These are phyloP conservation scores for Pichia sp. DNA, from an alignment of 1,139 yeast genomes.

Conservation along the genomic window DNA sequence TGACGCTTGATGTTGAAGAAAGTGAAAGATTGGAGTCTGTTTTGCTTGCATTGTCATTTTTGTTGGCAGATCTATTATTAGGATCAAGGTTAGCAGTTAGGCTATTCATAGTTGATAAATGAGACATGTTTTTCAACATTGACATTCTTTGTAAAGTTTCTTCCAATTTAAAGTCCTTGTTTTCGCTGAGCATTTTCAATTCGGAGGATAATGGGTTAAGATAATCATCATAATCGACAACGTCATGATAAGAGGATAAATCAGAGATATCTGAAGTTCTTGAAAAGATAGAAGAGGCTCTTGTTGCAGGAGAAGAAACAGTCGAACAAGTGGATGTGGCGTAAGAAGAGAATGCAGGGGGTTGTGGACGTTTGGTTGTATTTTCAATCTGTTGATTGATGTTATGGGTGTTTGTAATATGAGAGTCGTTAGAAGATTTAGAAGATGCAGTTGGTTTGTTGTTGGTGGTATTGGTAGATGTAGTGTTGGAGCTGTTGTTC, in stretches of 20 bases:
- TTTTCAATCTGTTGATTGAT: conserved; percentile 14
- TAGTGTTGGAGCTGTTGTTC: conserved; percentile 1
- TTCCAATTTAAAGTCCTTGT: conserved; percentile 39
- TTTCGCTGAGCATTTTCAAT: conserved; percentile 47
- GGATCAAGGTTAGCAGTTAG: not conserved
- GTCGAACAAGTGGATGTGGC: conserved; percentile 15
- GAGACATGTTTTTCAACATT: conserved; percentile 24
- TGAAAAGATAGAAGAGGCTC: conserved; percentile 45
- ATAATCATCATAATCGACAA: conserved; percentile 23
- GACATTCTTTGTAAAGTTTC: conserved; percentile 39
- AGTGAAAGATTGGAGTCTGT: not conserved
- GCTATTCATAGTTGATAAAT: conserved; percentile 3
- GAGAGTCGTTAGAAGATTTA: not conserved
- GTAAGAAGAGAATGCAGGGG: conserved; percentile 1
- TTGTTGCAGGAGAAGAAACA: conserved; percentile 35
- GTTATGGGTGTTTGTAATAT: conserved; percentile 16
- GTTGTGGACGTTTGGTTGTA: not conserved
- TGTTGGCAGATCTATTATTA: not conserved
- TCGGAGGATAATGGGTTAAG: conserved; percentile 37
- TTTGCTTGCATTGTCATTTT: not conserved
- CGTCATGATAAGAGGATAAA: conserved; percentile 24
- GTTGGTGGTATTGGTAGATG: conserved; percentile 8
- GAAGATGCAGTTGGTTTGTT: not conserved
- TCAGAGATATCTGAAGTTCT: conserved; percentile 29
- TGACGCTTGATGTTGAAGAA: not conserved